These are phyloP conservation scores for Pichia cactophila DNA, from an alignment of 1,139 yeast genomes.

Conservation along the genomic window DNA sequence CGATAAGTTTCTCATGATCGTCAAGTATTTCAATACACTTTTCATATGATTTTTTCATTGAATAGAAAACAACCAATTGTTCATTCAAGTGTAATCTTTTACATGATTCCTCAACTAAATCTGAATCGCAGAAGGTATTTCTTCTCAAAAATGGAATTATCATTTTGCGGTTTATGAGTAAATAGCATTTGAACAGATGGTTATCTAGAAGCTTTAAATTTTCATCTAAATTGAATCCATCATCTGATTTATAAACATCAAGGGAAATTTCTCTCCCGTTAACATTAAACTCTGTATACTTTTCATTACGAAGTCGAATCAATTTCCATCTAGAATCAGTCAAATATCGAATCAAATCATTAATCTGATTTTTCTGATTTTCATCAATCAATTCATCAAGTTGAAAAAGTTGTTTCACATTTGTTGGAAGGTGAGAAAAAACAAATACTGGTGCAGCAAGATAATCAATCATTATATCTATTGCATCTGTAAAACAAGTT, in stretches of 20 bases:
- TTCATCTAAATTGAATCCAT: conserved; percentile 20
- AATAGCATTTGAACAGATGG: conserved; percentile 67
- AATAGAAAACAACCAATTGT: conserved; percentile 77
- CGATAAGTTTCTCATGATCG: conserved; percentile 35
- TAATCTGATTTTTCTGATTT: conserved; percentile 5
- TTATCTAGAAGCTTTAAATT: conserved; percentile 63
- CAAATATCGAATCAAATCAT: conserved; percentile 28
- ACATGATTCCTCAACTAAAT: conserved; percentile 52
- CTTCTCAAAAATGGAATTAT: conserved; percentile 79
- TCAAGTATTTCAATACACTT: conserved; percentile 60
- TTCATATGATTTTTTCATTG: conserved; percentile 51
- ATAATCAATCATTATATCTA: conserved; percentile 41
- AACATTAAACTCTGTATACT: conserved; percentile 35
- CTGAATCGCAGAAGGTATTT: conserved; percentile 64
- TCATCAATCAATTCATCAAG: neutral
- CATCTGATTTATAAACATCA: conserved; percentile 29
- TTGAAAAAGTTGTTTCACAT: conserved; percentile 7
- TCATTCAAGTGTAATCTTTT: conserved; percentile 44
- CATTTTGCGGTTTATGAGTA: conserved; percentile 57
- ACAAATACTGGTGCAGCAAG: conserved; percentile 53
- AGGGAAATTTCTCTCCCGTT: conserved; percentile 38
- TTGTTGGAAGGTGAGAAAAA: conserved; percentile 36
- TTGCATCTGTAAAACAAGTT: conserved; percentile 31
- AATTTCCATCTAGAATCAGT: conserved; percentile 49
- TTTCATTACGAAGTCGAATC: conserved; percentile 32